Percentiles rank a stretch among this genome's conserved stretches.
phyloP scores from a whole-genome alignment of 164 flowering plant species.

The Cinnamomum chago region DNA sequence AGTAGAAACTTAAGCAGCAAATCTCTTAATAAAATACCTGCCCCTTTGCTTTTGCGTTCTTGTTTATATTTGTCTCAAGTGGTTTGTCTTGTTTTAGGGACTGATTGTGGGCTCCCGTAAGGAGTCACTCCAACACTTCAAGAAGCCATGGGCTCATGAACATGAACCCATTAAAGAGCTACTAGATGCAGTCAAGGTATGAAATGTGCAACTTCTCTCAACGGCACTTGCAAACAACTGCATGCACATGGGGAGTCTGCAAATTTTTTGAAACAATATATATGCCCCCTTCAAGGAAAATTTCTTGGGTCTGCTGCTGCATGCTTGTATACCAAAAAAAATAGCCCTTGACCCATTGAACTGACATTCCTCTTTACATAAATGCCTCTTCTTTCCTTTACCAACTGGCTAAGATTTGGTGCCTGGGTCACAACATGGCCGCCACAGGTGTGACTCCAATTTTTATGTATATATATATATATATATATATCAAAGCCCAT shows the following conservation, averaged over 20 bases:
- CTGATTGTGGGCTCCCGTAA: slow-evolving; percentile 74
- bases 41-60: not conserved
- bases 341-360: too few species aligned
- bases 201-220: not conserved
- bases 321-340: too few species aligned
- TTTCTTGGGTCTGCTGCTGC: too few species aligned
- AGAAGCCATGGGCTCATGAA: slow-evolving; percentile 98
- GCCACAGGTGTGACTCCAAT: too few species aligned
- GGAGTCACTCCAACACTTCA: slow-evolving; percentile 90
- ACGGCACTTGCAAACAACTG: not conserved
- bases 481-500: not conserved
- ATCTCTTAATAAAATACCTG: not conserved
- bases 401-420: too few species aligned
- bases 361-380: too few species aligned
- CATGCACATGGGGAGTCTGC: too few species aligned
- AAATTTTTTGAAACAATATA: too few species aligned
- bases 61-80: not conserved
- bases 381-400: too few species aligned
- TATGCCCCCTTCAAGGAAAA: too few species aligned
- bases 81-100: slow-evolving; percentile 46
- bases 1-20: slow-evolving; percentile 4
- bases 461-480: not conserved
- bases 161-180: slow-evolving; percentile 73
- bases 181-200: slow-evolving; percentile 77
- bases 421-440: too few species aligned